Percentiles rank a stretch among this genome's conserved stretches.
Evolutionary conservation across 2,329 filamentous ascomycete genomes (phyloP).

Genomic region (Botryotinia narcissicola): DNA sequence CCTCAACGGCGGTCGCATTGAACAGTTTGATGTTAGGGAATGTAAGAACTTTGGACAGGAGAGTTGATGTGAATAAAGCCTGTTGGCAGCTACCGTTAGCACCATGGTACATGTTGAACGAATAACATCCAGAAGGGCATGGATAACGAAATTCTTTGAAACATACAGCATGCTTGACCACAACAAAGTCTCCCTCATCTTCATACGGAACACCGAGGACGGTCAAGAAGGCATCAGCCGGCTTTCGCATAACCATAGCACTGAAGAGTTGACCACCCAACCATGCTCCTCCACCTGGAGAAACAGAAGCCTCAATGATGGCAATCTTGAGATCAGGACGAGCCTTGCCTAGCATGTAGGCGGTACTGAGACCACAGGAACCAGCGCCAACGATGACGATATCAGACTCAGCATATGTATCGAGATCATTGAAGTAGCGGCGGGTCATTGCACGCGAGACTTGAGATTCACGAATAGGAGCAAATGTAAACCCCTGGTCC

Average conservation of each 20-base stretch:
- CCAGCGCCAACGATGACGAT: constrained; percentile 91
- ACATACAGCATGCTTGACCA: constrained; percentile 80
- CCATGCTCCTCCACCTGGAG: constrained; percentile 87
- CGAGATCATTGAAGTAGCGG: constrained; percentile 87
- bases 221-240: constrained; percentile 77
- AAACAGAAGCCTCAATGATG: constrained; percentile 83
- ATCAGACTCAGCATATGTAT: constrained; percentile 87
- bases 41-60: constrained; percentile 76
- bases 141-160: background rate
- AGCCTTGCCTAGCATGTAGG: constrained; percentile 78
- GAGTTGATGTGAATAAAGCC: constrained; percentile 84
- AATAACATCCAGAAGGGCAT: background rate
- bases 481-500: constrained; percentile 71
- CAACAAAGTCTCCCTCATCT: constrained; percentile 83
- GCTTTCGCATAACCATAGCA: constrained; percentile 94
- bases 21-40: constrained; percentile 95
- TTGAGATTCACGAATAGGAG: constrained; percentile 85
- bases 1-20: constrained; percentile 90
- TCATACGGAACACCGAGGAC: constrained; percentile 84
- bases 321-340: constrained; percentile 90
- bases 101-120: background rate
- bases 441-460: constrained; percentile 91
- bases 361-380: constrained; percentile 80
- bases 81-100: constrained; percentile 13
- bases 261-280: constrained; percentile 92